phyloP scores from a whole-genome alignment of 495 filamentous ascomycete species.

The Articulospora tetracladia region DNA sequence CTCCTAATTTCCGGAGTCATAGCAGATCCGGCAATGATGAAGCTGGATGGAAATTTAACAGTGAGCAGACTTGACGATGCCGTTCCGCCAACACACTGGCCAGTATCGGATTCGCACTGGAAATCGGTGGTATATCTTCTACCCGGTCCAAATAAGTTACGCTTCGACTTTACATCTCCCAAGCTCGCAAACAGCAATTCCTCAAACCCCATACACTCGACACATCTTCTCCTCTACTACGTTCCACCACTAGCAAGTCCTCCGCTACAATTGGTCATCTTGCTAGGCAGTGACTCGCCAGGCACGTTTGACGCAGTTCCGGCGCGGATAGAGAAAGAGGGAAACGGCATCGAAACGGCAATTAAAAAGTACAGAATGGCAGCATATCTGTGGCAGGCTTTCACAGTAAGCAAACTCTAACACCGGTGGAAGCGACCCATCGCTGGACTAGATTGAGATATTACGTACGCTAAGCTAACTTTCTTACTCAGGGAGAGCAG shows the following conservation, averaged over 20 bases:
- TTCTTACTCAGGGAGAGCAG: constrained; percentile 50
- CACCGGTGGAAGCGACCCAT: background rate
- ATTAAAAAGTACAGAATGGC: constrained; percentile 86
- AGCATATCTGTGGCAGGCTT: constrained; percentile 93
- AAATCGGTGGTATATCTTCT: constrained; percentile 85
- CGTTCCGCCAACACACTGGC: constrained; percentile 79
- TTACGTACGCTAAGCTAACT: background rate
- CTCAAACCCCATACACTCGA: constrained; percentile 67
- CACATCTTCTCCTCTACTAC: constrained; percentile 79
- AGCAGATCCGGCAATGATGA: constrained; percentile 59
- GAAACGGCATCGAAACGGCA: constrained; percentile 73
- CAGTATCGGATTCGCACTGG: constrained; percentile 81
- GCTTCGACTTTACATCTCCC: constrained; percentile 81
- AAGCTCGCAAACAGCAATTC: constrained; percentile 68
- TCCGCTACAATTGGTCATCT: constrained; percentile 78
- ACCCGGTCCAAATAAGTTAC: constrained; percentile 79
- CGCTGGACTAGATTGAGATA: background rate
- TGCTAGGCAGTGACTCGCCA: constrained; percentile 84
- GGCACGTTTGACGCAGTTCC: constrained; percentile 81
- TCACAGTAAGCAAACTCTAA: constrained; percentile 55
- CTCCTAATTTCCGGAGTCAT: constrained; percentile 76
- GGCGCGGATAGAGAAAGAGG: constrained; percentile 69
- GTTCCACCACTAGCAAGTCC: constrained; percentile 71
- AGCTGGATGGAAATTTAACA: constrained; percentile 74
- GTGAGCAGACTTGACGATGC: constrained; percentile 78